A percentile compares a stretch with the other conserved stretches of the same genome.
These are phyloP conservation scores for Solanum virginianum DNA, from an alignment of 257 asterid genomes.

Conservation along the genomic window DNA sequence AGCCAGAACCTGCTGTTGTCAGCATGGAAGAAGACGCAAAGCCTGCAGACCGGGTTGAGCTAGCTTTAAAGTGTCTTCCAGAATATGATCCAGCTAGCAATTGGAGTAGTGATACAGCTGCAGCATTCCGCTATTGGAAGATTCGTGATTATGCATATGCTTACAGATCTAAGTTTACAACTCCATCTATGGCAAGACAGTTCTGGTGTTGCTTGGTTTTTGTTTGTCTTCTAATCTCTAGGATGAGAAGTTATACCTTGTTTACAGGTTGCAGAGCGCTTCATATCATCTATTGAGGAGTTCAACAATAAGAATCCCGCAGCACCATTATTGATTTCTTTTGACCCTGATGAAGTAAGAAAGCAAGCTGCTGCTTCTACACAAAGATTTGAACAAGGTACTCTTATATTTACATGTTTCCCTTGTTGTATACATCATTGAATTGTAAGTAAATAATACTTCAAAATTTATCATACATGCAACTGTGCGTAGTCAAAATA, in stretches of 20 bases:
- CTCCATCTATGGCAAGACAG: slow-evolving; percentile 46
- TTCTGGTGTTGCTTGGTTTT: too few species aligned
- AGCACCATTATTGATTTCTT: slow-evolving; percentile 65
- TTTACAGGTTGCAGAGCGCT: slow-evolving; percentile 43
- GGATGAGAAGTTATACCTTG: too few species aligned
- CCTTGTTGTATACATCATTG: too few species aligned
- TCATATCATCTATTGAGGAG: slow-evolving; percentile 76
- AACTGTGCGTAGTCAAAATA: too few species aligned
- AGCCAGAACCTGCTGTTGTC: slow-evolving; percentile 52
- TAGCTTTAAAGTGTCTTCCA: slow-evolving; percentile 75
- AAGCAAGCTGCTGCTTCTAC: slow-evolving; percentile 91
- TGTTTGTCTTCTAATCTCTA: too few species aligned
- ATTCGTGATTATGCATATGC: slow-evolving; percentile 94
- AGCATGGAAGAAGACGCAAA: slow-evolving; percentile 57
- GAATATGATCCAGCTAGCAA: slow-evolving; percentile 54
- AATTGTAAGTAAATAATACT: too few species aligned
- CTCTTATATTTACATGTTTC: not conserved
- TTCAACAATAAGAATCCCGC: slow-evolving; percentile 45
- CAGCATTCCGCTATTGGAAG: slow-evolving; percentile 83
- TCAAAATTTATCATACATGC: too few species aligned
- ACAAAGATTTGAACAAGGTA: slow-evolving; percentile 85
- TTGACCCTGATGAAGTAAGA: slow-evolving; percentile 66
- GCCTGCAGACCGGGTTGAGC: slow-evolving; percentile 66
- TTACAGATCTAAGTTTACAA: slow-evolving; percentile 66
- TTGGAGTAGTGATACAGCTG: slow-evolving; percentile 44